These are phyloP conservation scores for Parafenestella ontariensis DNA, from an alignment of 2,329 filamentous ascomycete species.

Conservation along the genomic window DNA sequence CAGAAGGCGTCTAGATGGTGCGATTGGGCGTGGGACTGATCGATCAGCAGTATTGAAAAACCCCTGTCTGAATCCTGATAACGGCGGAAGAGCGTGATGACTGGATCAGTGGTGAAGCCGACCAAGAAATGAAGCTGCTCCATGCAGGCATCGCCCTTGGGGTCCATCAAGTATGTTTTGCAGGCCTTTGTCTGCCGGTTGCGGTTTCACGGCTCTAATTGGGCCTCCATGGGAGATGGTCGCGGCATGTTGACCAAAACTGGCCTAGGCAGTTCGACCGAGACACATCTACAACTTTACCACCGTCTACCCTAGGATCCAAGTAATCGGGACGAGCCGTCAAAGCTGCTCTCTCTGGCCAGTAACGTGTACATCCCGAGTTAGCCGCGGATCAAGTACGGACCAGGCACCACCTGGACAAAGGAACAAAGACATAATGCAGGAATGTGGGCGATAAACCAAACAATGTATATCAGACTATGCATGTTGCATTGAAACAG, in stretches of 20 bases:
- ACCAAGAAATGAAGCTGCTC: conserved; percentile 20
- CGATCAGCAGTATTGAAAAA: conserved; percentile 25
- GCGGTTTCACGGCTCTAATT: conserved; percentile 19
- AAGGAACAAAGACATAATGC: not conserved
- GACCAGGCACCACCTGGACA: not conserved
- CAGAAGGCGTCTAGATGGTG: conserved; percentile 18
- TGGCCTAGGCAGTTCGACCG: conserved; percentile 18
- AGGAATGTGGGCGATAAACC: not conserved
- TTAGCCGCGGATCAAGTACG: conserved; percentile 3
- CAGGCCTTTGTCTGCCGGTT: conserved; percentile 12
- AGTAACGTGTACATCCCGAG: not conserved
- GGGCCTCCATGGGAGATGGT: conserved; percentile 17
- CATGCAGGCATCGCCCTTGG: conserved; percentile 9
- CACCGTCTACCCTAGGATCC: conserved; percentile 14
- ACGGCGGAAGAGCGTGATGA: conserved; percentile 20
- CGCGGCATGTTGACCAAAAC: conserved; percentile 18
- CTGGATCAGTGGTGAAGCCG: conserved; percentile 14
- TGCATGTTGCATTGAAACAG: not conserved
- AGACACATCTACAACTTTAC: conserved; percentile 18
- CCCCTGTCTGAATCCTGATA: conserved; percentile 28
- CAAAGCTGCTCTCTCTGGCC: conserved; percentile 9
- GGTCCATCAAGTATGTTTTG: conserved; percentile 4
- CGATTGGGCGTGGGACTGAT: conserved; percentile 22
- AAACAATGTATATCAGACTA: not conserved
- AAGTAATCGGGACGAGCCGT: conserved; percentile 33